Conservation (phyloP, 2,329 filamentous ascomycete genomes). For the Trichoderma citrinoviride region DNA sequence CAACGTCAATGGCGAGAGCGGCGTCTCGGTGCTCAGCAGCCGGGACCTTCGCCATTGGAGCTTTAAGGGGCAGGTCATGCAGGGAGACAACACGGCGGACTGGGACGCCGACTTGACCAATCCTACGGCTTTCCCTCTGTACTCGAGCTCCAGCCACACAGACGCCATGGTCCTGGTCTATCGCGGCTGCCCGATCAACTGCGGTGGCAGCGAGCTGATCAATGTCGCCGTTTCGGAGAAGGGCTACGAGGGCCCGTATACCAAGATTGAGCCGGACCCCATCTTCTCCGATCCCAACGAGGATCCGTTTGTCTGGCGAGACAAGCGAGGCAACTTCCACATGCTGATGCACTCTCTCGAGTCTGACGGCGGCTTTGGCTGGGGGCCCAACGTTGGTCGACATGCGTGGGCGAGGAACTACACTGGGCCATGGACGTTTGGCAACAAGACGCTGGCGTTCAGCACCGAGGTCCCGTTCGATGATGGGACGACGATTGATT, state of each 20-base stretch:
- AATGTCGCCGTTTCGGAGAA: constrained; percentile 24
- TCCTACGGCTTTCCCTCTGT: constrained; percentile 41
- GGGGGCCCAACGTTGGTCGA: constrained; percentile 30
- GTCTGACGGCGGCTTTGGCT: constrained; percentile 28
- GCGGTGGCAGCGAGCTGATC: constrained; percentile 24
- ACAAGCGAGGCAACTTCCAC: constrained; percentile 35
- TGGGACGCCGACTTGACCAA: constrained; percentile 39
- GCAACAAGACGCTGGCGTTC: constrained; percentile 30
- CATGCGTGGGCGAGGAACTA: constrained; percentile 32
- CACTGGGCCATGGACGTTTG: constrained; percentile 33
- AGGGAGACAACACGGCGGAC: constrained; percentile 21
- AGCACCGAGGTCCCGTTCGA: constrained; percentile 34
- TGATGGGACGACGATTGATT: constrained; percentile 40
- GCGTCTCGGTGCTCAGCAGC: constrained; percentile 32
- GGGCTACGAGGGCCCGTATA: constrained; percentile 24
- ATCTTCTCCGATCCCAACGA: constrained; percentile 27
- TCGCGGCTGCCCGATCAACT: constrained; percentile 26
- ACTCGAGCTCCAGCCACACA: constrained; percentile 20
- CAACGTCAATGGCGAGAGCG: constrained; percentile 27
- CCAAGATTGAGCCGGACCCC: constrained; percentile 24
- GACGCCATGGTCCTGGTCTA: constrained; percentile 25
- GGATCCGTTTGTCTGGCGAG: constrained; percentile 36
- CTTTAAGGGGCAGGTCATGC: constrained; percentile 24
- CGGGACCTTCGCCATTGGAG: constrained; percentile 25
- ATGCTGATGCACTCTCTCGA: constrained; percentile 36